Conservation (phyloP, 2,329 filamentous ascomycete species). For the Orbilia ellipsospora region DNA sequence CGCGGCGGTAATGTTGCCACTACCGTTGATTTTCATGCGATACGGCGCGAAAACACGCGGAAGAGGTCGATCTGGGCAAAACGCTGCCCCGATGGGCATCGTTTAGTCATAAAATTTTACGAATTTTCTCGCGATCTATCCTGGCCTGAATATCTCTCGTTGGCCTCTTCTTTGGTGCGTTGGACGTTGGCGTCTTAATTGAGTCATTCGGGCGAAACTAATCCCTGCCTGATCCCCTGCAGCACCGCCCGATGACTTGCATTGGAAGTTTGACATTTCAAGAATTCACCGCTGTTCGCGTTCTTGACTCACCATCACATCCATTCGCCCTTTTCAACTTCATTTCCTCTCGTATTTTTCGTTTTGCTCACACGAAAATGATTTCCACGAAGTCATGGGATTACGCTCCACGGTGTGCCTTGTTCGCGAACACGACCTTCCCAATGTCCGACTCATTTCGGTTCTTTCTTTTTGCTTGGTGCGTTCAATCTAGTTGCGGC, state of each 20-base stretch:
- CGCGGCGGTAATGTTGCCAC: constrained; percentile 19
- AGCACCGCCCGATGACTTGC: constrained; percentile 23
- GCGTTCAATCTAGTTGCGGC: not conserved
- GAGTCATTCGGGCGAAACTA: constrained; percentile 5
- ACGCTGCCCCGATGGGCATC: not conserved
- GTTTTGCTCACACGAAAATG: no score
- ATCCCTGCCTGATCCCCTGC: not conserved
- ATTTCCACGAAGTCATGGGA: constrained; percentile 45
- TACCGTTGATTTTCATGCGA: constrained; percentile 28
- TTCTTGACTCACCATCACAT: not conserved
- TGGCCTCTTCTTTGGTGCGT: not conserved
- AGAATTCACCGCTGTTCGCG: not conserved
- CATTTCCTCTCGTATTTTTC: no score
- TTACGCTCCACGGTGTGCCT: constrained; percentile 25
- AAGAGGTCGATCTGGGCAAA: not conserved
- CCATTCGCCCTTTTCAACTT: not conserved
- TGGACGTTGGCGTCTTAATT: not conserved
- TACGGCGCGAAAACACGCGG: constrained; percentile 13
- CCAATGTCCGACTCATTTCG: constrained; percentile 23
- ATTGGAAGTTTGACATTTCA: not conserved
- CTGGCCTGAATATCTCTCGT: not conserved
- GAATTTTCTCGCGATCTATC: not conserved
- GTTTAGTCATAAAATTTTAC: constrained; percentile 15
- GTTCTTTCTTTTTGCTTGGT: not conserved
- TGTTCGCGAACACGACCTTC: constrained; percentile 1